Base-by-base conservation (phyloP, 805 yeast genomes). In the Kodamaea leandrae region DNA sequence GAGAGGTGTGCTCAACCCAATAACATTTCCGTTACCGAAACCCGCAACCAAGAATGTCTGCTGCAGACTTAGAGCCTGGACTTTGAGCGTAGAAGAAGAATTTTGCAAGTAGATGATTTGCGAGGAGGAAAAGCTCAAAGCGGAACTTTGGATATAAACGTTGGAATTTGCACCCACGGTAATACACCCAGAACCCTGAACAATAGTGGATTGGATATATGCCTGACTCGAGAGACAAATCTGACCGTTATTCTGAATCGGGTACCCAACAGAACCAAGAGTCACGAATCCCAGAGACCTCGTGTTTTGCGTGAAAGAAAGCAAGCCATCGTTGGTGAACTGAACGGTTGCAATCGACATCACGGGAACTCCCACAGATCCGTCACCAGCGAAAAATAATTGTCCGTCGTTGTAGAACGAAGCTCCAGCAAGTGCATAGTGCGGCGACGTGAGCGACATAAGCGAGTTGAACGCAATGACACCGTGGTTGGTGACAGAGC, bases 151-250 rank as follows among this genome's bases (percentile, higher is more conserved):
- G 15, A 42, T 30, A 40, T 43, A 49, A 3, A 50, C 14, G 21
- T 14, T 33, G 23, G 50, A 39, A 12, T 41, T 25, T 3, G 4
- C 14, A 6, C 50, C 56, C 19, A 51, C 48, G 32, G 42, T 45
- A 10, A 58, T 46, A 51, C 67, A 62, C 32, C 67, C 67, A 13
- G 42, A n/a, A 24, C 66, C 66, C 4, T 15, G 7, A 28, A 62
- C 46, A 15, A 32, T 28, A n/a, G 56, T 47, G 2, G 48, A 38
- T 43, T 59, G 64, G 14, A 39, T 25, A 41, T 51, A 61, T 1
- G 36, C 36, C 21, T 50, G 42, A 28, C 53, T 58, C 34, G 43
- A 21, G 32, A 61, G 49, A 48, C 64, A 60, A 28, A 55, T 43
- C 18, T 38, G 45, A 20, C 53, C 52, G 3, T 44, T 32, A 25